Base-by-base conservation (phyloP, 352 stramenopile genomes). In the Globisporangium okanoganense region DNA sequence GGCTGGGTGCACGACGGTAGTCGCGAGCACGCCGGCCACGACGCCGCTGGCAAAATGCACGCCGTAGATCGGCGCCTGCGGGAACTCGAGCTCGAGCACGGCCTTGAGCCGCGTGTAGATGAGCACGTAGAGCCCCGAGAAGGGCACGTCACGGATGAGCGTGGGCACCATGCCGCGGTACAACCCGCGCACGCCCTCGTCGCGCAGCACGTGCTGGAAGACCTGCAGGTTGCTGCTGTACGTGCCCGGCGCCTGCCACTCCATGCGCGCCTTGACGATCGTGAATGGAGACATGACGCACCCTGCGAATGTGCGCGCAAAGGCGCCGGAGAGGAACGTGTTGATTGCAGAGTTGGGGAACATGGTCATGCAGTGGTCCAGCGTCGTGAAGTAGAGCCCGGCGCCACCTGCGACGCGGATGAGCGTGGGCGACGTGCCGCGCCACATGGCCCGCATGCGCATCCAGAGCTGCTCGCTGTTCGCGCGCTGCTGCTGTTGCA, bases 111-210 rank as follows among this genome's bases (percentile, higher is more conserved):
- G 81, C 59, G 83, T 92, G 69, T 96, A 96, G 45, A 95, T 71
- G 33, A 93, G 75, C 57, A 96, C 85, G 64, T 96, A 96, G 9
- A 95, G 72, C 27, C 87, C 87, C 7, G 87, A 96, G 73, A 95
- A 96, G 7, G 88, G 88, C 36, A 96, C 87, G 64, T 95, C 88
- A 43, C 88, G 74, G n/a, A 93, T 78, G 18, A 96, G 71, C 22
- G 85, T 95, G 0, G 88, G 85, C 29, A 92, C 66, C 69, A 94
- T 92, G 53, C 88, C 88, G 31, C 87, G 83, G 64, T 96, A 96
- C 18, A 96, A 69, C 24, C 88, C 87, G 10, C 76, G 70, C 24
- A 89, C 66, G 14, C 86, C 85, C 69, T 94, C 84, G 22, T 86
- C 66, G 25, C 69, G 68, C 20, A 91, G 64, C 14, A 95, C 82